Base-by-base conservation (phyloP, 108 stramenopile genomes). In the Mediolabrus comicus region DNA sequence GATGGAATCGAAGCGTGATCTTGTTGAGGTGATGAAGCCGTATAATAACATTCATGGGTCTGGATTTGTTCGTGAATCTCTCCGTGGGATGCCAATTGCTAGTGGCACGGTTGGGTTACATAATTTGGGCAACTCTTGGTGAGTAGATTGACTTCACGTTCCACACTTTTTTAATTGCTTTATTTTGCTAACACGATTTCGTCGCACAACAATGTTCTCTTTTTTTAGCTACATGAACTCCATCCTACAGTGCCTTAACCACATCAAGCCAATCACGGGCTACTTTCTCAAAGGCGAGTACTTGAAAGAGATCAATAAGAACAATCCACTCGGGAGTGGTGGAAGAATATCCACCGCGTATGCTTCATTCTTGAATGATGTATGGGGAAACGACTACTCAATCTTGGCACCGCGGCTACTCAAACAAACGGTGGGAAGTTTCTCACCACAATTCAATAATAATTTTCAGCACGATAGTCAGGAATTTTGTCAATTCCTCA, bases 51-150 rank as follows among this genome's bases (percentile, higher is more conserved):
- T 85, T 53, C 84, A 90, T 46, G 91, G 91, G 19, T 77, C 81
- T 17, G 91, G 91, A 1, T 89, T 92, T 63, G 82, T 92, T 39
- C 83, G 88, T 36, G 91, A 92, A 65, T 88, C 91, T 12, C 74
- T 92, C 12, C 83, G 87, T 9, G 91, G 91, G 8, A 73, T 75
- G 1, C 92, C 89, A 29, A 87, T 89, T 0, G 89, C 87, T 24
- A 84, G 89, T 59, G 98, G 96, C 22, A 79, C 83, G 10, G 97
- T 98, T 4, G 99, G 99, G 2, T 83, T 99, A 67, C 83, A 81
- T 30, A 99, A 99, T 72, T 84, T 99, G 9, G 99, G 99, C 12
- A 99, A 99, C 72, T 92, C 94, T n/a, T 98, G 38, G 38, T 39
- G n/a, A 8, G 13, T 39, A 13, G 3, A 39, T 34, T 34, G 33